These are phyloP conservation scores for Blastocystis sp. DNA, from an alignment of 352 stramenopile genomes.

Conservation along the genomic window DNA sequence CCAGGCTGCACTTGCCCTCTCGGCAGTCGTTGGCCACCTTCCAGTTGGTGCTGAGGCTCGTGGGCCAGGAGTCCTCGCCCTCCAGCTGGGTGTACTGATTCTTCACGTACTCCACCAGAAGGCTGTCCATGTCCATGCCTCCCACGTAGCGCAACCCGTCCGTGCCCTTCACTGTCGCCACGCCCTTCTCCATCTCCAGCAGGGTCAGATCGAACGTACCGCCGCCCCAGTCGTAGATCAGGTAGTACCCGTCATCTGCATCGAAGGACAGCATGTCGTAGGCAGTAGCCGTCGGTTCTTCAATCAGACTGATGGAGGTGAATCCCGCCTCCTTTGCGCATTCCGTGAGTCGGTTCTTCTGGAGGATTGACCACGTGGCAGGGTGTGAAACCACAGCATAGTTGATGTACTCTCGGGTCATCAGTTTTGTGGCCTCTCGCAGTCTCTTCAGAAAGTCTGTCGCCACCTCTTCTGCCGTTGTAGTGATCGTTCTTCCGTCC, in stretches of 20 bases:
- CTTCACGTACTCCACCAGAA: background rate
- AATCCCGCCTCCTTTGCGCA: background rate
- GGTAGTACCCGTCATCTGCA: background rate
- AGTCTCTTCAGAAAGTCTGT: background rate
- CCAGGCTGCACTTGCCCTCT: background rate
- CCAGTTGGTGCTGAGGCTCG: background rate
- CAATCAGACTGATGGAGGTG: background rate
- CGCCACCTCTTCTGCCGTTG: background rate
- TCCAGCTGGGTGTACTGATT: background rate
- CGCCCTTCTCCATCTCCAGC: constrained; percentile 77
- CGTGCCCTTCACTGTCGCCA: constrained; percentile 84
- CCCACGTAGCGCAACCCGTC: constrained; percentile 73
- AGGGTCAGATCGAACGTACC: constrained; percentile 92
- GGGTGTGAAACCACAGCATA: background rate
- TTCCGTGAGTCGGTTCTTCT: background rate
- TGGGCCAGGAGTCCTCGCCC: background rate
- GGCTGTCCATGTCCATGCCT: constrained; percentile 61
- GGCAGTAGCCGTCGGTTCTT: background rate
- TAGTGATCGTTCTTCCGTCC: background rate
- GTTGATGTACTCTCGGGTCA: background rate
- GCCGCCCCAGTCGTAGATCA: constrained; percentile 92
- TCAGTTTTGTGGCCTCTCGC: background rate
- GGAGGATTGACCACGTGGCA: background rate
- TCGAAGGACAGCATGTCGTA: background rate
- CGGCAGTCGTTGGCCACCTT: background rate